Conservation (phyloP, 2,329 filamentous ascomycete species). For the Ceratocystis albifundus region DNA sequence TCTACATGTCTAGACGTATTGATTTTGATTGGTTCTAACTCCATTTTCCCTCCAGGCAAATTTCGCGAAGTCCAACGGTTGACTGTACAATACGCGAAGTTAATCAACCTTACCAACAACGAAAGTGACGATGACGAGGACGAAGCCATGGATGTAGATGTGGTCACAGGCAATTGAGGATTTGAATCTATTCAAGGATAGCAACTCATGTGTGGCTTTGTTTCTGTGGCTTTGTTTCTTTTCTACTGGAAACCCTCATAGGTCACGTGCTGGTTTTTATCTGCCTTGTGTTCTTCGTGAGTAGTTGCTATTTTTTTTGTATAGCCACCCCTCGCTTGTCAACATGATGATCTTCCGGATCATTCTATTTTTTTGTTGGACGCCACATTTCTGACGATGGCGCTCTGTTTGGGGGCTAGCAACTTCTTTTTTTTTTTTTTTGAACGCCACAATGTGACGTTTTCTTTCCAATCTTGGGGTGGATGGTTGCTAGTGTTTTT, state of each 20-base stretch:
- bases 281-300: neutral
- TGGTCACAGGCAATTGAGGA: neutral
- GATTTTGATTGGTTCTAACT: neutral
- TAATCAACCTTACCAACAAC: slow-evolving; percentile 51
- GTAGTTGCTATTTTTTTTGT: neutral
- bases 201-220: neutral
- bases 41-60: slow-evolving; percentile 53
- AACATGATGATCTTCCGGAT: neutral
- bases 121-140: slow-evolving; percentile 35
- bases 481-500: neutral
- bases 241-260: neutral
- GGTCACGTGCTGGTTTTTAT: neutral
- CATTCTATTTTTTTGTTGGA: neutral
- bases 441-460: neutral
- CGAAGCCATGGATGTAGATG: slow-evolving; percentile 21
- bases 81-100: slow-evolving; percentile 84
- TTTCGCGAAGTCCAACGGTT: slow-evolving; percentile 87
- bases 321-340: neutral
- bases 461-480: neutral
- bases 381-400: neutral
- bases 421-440: neutral
- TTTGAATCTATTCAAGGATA: neutral
- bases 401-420: neutral
- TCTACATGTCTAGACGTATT: neutral
- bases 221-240: neutral